Base-by-base conservation (phyloP, 805 yeast species). In the Candida vaughaniae region DNA sequence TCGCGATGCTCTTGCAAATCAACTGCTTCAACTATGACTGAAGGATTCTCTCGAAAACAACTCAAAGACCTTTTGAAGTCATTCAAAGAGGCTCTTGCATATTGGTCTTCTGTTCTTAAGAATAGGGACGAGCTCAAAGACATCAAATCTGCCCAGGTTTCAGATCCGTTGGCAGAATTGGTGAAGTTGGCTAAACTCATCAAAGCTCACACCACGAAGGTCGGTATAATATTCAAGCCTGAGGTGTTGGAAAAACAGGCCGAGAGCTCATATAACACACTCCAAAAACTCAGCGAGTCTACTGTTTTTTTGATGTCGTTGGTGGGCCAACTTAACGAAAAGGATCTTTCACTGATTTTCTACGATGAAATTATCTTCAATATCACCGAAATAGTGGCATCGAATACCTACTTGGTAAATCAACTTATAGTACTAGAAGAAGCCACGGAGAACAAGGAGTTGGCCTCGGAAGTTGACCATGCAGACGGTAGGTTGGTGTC, bases 131-230 rank as follows among this genome's bases (percentile, higher is more conserved):
- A 27, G 2, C 38, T 42, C 20, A 46, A 53, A 11, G 35, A 51
- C 33, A 44, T 58, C 38, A 43, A 52, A 36, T 33, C 64, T 11
- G 57, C 71, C 10, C 42, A 41, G 17, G 66, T 78, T 2, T 61
- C 52, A 5, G 47, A 63, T 5, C 82, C 86, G 3, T 46, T 77
- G 6, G 64, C 60, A 5, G 95, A 87, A 48, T 49, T 85, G 11
- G 56, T 52, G 4, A 88, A 87, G 53, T 51, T 85, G 5, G 55
- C 77, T 14, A 69, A 74, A 39, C 62, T 87, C 26, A 66, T 82
- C 6, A 80, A 72, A 55, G 89, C 95, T 1, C 89, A 85, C 53
- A 69, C 82, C 2, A 87, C 95, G 2, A 86, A 86, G 54, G 64
- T 85, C 5, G 90, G 89, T 1, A 71, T 83, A 18, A 75, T 82